phyloP scores from a whole-genome alignment of 163 green algal genomes.

The Prototheca stagnorum region DNA sequence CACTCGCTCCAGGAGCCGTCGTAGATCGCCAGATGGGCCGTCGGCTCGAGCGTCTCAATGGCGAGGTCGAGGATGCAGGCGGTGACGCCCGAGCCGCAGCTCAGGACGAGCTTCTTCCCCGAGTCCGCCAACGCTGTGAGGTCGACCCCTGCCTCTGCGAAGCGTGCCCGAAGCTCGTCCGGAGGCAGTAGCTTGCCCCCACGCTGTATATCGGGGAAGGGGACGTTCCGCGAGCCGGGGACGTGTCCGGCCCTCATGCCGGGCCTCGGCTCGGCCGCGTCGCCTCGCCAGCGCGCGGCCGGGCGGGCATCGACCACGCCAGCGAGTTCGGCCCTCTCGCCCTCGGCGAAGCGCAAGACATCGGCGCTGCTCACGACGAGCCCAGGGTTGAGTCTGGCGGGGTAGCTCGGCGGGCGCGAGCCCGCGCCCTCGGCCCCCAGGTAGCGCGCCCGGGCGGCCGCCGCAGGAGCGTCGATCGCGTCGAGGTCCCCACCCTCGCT shows the following conservation, averaged over 20 bases:
- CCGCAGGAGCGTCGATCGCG: too few species aligned
- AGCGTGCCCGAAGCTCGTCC: slow-evolving; percentile 41
- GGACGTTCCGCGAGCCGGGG: slow-evolving; percentile 61
- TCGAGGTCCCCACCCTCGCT: too few species aligned
- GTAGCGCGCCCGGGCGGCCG: too few species aligned
- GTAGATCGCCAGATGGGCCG: slow-evolving; percentile 55
- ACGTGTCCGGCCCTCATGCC: slow-evolving; percentile 74
- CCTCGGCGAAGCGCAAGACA: slow-evolving; percentile 15
- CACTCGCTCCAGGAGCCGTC: slow-evolving; percentile 95
- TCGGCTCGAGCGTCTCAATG: slow-evolving; percentile 18
- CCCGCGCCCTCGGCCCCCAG: slow-evolving; percentile 1
- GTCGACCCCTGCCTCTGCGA: slow-evolving; percentile 53
- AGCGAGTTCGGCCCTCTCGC: slow-evolving; percentile 16
- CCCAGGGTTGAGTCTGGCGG: slow-evolving; percentile 17
- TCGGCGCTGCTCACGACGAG: too few species aligned
- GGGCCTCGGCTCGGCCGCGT: slow-evolving; percentile 60
- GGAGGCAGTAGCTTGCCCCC: slow-evolving; percentile 27
- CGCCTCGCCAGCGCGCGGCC: slow-evolving; percentile 31
- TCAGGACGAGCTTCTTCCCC: slow-evolving; percentile 23
- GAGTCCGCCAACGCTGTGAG: too few species aligned
- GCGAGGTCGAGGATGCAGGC: slow-evolving; percentile 79
- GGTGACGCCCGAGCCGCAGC: slow-evolving; percentile 80
- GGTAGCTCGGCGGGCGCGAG: slow-evolving; percentile 7
- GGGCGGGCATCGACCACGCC: slow-evolving; percentile 32
- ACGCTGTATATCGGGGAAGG: slow-evolving; percentile 43